These are phyloP conservation scores for Clavariopsis aquatica DNA, from an alignment of 495 filamentous ascomycete genomes.

Conservation along the genomic window DNA sequence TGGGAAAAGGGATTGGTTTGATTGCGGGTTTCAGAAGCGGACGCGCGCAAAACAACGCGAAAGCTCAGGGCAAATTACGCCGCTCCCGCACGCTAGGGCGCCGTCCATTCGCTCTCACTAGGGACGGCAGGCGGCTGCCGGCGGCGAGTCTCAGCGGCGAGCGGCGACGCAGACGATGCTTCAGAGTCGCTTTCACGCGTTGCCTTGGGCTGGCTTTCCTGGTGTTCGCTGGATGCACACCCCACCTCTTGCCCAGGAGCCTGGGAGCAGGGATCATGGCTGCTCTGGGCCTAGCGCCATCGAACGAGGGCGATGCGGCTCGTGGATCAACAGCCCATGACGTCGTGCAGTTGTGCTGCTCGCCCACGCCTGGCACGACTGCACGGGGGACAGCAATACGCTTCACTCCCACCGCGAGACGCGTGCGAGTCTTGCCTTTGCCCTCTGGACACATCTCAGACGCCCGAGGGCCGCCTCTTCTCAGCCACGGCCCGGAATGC, in stretches of 20 bases:
- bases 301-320: not conserved
- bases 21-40: conserved; percentile 26
- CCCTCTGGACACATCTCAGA: not conserved
- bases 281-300: conserved; percentile 3
- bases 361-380: too few species aligned
- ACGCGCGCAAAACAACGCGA: conserved; percentile 30
- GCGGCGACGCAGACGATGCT: conserved; percentile 7
- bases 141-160: not conserved
- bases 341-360: not conserved
- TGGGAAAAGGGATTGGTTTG: conserved; percentile 3
- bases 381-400: too few species aligned
- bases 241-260: not conserved
- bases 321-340: not conserved
- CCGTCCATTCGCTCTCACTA: not conserved
- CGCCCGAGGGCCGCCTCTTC: conserved; percentile 3
- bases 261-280: not conserved
- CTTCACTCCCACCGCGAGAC: too few species aligned
- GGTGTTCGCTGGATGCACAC: not conserved
- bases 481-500: conserved; percentile 31
- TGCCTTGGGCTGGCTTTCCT: not conserved
- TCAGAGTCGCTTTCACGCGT: not conserved
- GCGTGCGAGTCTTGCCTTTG: too few species aligned
- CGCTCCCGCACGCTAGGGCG: conserved; percentile 10
- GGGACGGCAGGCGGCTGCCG: not conserved
- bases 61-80: not conserved